These are phyloP conservation scores for Chloroidium sp. DNA, from an alignment of 163 green algal species.

Conservation along the genomic window DNA sequence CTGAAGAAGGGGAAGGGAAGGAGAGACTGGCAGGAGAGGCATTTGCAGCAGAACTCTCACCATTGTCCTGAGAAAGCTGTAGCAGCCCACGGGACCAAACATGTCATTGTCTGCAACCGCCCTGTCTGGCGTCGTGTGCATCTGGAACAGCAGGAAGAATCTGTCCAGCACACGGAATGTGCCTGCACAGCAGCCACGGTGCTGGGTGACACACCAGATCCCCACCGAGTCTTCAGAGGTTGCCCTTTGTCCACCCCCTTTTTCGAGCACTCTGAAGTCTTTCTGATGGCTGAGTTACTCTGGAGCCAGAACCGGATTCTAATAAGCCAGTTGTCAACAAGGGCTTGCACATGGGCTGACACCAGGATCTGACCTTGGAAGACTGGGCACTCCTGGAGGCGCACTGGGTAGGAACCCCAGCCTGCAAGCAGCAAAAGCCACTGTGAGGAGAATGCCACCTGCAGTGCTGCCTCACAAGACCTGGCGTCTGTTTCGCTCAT, in stretches of 20 bases:
- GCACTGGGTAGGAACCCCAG: conserved; percentile 49
- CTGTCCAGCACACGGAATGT: conserved; percentile 17
- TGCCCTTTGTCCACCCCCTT: neutral
- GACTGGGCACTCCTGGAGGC: conserved; percentile 47
- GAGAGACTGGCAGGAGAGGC: too few species aligned
- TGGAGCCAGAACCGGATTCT: too few species aligned
- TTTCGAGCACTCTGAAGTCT: conserved; percentile 11
- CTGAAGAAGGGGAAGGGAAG: neutral
- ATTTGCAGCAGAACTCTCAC: neutral
- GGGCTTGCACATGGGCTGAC: too few species aligned
- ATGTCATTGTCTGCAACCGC: conserved; percentile 21
- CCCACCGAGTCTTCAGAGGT: conserved; percentile 45
- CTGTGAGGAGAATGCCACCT: neutral
- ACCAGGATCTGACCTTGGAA: conserved; percentile 31
- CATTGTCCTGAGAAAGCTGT: conserved; percentile 7
- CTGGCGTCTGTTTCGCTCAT: too few species aligned
- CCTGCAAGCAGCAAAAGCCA: neutral
- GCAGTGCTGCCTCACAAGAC: neutral
- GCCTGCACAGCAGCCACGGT: conserved; percentile 6
- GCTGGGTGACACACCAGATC: conserved; percentile 57
- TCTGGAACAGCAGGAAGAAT: conserved; percentile 73
- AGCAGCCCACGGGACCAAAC: conserved; percentile 18
- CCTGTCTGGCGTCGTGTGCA: conserved; percentile 44
- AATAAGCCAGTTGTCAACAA: too few species aligned
- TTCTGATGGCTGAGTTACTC: too few species aligned